phyloP scores from a whole-genome alignment of 2,329 filamentous ascomycete species.

The Calonectria leucothoes region DNA sequence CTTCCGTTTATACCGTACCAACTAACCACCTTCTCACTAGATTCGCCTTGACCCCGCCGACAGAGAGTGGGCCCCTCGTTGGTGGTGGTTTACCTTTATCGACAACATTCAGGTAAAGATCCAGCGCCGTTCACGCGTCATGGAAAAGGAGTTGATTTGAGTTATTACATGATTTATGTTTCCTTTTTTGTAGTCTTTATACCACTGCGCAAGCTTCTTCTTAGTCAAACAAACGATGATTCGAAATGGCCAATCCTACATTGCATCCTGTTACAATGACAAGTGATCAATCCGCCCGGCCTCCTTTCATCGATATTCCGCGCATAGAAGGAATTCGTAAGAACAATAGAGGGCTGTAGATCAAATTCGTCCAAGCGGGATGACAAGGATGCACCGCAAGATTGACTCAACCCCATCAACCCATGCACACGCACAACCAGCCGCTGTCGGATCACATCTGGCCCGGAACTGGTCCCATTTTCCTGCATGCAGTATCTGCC shows the following conservation, averaged over 20 bases:
- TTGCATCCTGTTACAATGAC: not conserved
- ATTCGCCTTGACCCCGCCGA: not conserved
- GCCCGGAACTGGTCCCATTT: not conserved
- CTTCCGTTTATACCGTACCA: not conserved
- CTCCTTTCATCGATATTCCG: not conserved
- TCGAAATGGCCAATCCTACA: not conserved
- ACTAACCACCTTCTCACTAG: not conserved
- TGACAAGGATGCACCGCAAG: no score
- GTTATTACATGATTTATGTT: not conserved
- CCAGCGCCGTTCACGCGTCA: not conserved
- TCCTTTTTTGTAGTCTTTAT: not conserved
- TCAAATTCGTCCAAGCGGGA: no score
- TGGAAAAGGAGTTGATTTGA: not conserved
- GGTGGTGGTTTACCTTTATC: constrained; percentile 16
- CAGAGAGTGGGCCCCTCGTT: constrained; percentile 1
- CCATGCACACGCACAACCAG: no score
- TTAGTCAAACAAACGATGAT: no score
- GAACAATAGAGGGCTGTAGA: no score
- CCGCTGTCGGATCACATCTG: not conserved
- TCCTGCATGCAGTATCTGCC: not conserved
- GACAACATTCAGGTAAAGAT: constrained; percentile 12
- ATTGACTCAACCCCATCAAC: no score
- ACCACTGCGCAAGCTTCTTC: not conserved
- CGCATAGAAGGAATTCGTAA: no score
- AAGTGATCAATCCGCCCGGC: not conserved